Conservation (phyloP, 2,329 filamentous ascomycete species). For the Zymoseptoria brevis region DNA sequence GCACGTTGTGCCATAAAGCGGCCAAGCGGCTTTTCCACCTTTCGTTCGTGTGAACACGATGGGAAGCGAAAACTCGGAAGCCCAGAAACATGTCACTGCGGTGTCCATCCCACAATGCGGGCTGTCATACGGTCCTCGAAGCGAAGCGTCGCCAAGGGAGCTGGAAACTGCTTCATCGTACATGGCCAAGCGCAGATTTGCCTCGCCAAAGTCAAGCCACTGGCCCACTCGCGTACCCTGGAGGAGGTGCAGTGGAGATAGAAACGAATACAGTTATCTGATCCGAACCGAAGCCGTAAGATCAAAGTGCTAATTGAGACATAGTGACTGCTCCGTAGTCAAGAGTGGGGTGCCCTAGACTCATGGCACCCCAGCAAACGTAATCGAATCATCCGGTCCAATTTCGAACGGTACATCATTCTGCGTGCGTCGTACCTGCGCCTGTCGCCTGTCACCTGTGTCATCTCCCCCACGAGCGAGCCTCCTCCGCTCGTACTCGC, state of each 20-base stretch:
- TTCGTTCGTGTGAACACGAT: background rate
- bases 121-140: background rate
- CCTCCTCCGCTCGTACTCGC: background rate
- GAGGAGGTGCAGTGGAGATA: background rate
- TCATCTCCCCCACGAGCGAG: background rate
- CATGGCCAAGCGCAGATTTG: background rate
- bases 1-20: background rate
- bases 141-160: background rate
- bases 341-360: background rate
- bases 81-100: background rate
- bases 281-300: conserved; percentile 1
- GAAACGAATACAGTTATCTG: conserved; percentile 5
- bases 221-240: background rate
- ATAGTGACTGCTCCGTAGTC: background rate
- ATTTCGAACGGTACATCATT: background rate
- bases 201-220: background rate
- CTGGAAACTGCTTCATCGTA: background rate
- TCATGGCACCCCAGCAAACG: background rate
- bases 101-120: background rate
- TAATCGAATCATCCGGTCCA: background rate
- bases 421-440: background rate
- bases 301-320: background rate
- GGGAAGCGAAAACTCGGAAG: background rate
- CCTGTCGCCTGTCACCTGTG: background rate
- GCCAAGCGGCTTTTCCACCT: background rate